Conservation (phyloP, 192 early-diverging fungal genomes). For the Gaertneriomyces sp. region DNA sequence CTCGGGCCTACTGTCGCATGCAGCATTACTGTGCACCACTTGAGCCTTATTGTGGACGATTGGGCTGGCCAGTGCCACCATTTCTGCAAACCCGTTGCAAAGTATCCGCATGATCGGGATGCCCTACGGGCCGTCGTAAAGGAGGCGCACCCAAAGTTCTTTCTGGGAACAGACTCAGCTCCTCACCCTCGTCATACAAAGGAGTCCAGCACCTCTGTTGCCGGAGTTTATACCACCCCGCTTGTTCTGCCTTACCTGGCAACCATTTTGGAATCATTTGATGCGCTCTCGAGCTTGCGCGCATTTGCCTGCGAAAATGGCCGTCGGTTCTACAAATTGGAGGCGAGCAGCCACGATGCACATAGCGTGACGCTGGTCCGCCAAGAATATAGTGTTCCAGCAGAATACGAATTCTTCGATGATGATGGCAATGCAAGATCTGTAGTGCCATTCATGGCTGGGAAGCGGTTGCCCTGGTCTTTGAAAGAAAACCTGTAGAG, state of each 20-base stretch:
- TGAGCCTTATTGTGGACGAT: constrained; percentile 88
- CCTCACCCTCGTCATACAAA: constrained; percentile 87
- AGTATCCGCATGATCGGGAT: constrained; percentile 85
- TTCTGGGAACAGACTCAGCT: constrained; percentile 94
- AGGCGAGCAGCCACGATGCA: constrained; percentile 20
- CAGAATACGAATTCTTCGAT: constrained; percentile 48
- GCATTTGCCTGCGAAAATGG: constrained; percentile 85
- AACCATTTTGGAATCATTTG: constrained; percentile 81
- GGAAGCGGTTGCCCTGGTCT: constrained; percentile 37
- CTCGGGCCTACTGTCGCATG: constrained; percentile 89
- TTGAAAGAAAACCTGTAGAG: background rate
- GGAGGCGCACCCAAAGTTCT: constrained; percentile 91
- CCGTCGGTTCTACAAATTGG: constrained; percentile 77
- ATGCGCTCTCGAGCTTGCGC: constrained; percentile 73
- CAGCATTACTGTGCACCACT: constrained; percentile 93
- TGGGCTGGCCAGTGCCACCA: constrained; percentile 97
- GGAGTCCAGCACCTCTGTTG: constrained; percentile 71
- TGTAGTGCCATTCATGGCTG: constrained; percentile 86
- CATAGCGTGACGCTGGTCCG: constrained; percentile 48
- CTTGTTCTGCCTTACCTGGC: constrained; percentile 82
- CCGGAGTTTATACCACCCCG: constrained; percentile 92
- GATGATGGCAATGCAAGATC: constrained; percentile 47
- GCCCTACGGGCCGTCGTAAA: constrained; percentile 79
- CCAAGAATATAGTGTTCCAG: constrained; percentile 45
- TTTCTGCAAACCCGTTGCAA: constrained; percentile 99